Evolutionary conservation across 768 basidiomycete genomes (phyloP).

Genomic region (Pleurotus citrinopileatus): DNA sequence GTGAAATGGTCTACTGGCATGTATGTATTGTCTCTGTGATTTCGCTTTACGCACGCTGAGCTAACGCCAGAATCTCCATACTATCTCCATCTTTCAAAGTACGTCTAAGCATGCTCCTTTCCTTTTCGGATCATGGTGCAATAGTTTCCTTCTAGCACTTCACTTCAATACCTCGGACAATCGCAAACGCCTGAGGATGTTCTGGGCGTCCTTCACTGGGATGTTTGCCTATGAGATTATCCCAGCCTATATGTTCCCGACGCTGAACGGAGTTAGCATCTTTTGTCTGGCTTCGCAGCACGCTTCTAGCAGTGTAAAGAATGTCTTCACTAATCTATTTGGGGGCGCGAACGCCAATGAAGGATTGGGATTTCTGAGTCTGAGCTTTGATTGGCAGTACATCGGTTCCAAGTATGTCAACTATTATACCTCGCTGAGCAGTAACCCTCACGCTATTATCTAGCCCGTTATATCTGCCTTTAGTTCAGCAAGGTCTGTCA

Average conservation of each 20-base stretch:
- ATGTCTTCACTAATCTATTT: conserved; percentile 60
- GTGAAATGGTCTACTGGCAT: conserved; percentile 61
- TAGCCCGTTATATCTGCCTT: conserved; percentile 27
- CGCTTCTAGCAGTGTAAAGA: conserved; percentile 36
- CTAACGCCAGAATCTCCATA: conserved; percentile 47
- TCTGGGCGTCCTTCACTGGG: conserved; percentile 46
- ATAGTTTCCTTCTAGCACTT: conserved; percentile 30
- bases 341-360: conserved; percentile 69
- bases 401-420: conserved; percentile 44
- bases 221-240: conserved; percentile 55
- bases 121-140: not conserved
- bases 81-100: conserved; percentile 61
- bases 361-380: conserved; percentile 56
- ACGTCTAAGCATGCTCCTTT: not conserved
- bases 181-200: conserved; percentile 48
- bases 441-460: too few relatives aligned
- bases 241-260: conserved; percentile 59
- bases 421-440: too few relatives aligned
- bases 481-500: conserved; percentile 50
- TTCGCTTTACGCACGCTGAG: not conserved
- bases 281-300: conserved; percentile 59
- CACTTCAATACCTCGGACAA: conserved; percentile 47
- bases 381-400: conserved; percentile 70
- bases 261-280: conserved; percentile 57
- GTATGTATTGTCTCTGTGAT: conserved; percentile 27